A percentile compares a stretch with the other conserved stretches of the same genome.
These are phyloP conservation scores for Neurospora sp. DNA, from an alignment of 495 filamentous ascomycete species.

Conservation along the genomic window DNA sequence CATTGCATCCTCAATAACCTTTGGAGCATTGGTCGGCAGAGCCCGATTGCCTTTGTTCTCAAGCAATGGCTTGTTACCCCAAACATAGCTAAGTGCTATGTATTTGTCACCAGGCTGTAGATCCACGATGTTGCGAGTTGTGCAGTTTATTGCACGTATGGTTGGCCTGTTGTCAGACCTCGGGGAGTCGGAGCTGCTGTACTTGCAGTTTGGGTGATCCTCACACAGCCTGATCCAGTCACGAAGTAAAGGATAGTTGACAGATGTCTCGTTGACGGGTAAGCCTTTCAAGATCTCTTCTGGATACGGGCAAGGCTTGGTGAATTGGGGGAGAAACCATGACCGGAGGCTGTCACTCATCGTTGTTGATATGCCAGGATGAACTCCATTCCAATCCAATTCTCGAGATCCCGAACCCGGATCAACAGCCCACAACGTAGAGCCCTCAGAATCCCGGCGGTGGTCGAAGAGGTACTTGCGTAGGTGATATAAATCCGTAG, in stretches of 20 bases:
- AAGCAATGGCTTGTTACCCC: not conserved
- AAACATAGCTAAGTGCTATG: not conserved
- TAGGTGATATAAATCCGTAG: not conserved
- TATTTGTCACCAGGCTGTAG: not conserved
- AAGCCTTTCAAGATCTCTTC: not conserved
- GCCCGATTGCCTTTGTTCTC: not conserved
- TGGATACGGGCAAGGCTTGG: not conserved
- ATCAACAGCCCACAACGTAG: not conserved
- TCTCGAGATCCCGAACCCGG: too few relatives aligned
- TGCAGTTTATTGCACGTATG: not conserved
- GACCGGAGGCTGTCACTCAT: too few relatives aligned
- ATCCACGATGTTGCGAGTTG: not conserved
- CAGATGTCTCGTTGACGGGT: not conserved
- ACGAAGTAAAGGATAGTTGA: not conserved
- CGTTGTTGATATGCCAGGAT: too few relatives aligned
- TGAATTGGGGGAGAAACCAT: not conserved
- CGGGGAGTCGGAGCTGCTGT: rapidly evolving
- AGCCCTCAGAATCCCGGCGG: rapidly evolving
- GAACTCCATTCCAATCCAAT: too few relatives aligned
- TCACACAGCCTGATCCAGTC: not conserved
- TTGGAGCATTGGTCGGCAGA: not conserved
- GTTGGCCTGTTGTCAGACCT: not conserved
- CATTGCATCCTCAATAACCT: conserved; percentile 3
- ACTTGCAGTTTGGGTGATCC: not conserved
- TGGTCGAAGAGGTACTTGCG: not conserved